Evolutionary conservation across 2,329 filamentous ascomycete species (phyloP).

Genomic region (Pseudogymnoascus sp.): DNA sequence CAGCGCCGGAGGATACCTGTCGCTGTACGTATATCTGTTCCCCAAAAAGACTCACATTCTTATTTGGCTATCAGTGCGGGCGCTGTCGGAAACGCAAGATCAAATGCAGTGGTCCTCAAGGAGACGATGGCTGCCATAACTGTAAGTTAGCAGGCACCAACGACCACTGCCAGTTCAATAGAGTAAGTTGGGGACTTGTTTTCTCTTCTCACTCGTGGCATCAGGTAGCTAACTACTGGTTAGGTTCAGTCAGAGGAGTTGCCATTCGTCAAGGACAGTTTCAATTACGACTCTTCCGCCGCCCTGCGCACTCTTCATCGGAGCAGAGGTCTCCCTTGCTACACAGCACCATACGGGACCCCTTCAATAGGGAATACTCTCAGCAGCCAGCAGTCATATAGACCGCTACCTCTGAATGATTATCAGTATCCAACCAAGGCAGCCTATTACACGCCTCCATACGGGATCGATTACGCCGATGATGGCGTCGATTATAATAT

Average conservation of each 20-base stretch:
- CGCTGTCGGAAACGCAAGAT: constrained; percentile 93
- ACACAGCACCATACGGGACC: constrained; percentile 13
- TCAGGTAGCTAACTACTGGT: not conserved
- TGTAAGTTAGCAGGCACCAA: constrained; percentile 65
- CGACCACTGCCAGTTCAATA: constrained; percentile 68
- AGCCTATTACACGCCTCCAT: constrained; percentile 18
- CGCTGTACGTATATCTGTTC: constrained; percentile 35
- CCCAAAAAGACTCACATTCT: constrained; percentile 5
- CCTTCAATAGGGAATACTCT: constrained; percentile 16
- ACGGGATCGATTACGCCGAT: constrained; percentile 20
- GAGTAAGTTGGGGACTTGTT: constrained; percentile 46
- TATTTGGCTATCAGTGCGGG: constrained; percentile 55
- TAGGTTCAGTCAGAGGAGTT: constrained; percentile 13
- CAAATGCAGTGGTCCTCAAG: constrained; percentile 79
- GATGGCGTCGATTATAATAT: constrained; percentile 23
- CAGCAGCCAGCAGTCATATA: not conserved
- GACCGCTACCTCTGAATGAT: constrained; percentile 7
- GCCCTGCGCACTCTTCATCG: constrained; percentile 20
- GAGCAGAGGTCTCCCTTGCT: not conserved
- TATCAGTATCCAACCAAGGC: constrained; percentile 19
- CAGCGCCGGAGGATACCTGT: constrained; percentile 42
- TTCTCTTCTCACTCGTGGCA: not conserved
- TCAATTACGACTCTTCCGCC: constrained; percentile 19
- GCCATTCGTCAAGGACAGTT: constrained; percentile 20
- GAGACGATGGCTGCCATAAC: constrained; percentile 75